phyloP scores from a whole-genome alignment of 192 early-diverging fungal species.

The Gaertneriomyces sp. region DNA sequence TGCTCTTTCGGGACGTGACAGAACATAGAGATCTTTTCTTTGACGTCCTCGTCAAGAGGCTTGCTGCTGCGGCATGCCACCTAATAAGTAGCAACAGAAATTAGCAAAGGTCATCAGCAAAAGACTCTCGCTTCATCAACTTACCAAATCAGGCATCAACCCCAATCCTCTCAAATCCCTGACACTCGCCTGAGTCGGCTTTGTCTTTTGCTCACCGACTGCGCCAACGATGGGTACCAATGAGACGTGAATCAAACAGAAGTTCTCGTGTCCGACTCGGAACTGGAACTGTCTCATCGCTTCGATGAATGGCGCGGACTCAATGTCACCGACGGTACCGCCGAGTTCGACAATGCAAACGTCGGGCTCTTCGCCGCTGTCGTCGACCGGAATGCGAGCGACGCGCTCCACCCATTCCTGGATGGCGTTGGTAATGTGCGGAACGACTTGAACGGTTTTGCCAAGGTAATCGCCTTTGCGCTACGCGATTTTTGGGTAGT shows the following conservation, averaged over 20 bases:
- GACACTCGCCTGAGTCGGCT: slow-evolving; percentile 97
- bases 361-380: slow-evolving; percentile 77
- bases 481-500: slow-evolving; percentile 30
- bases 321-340: slow-evolving; percentile 98
- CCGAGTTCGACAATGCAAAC: slow-evolving; percentile 98
- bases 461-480: slow-evolving; percentile 94
- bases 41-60: slow-evolving; percentile 78
- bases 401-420: slow-evolving; percentile 99
- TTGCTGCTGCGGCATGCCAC: slow-evolving; percentile 92
- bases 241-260: slow-evolving; percentile 96
- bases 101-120: neutral
- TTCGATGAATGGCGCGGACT: slow-evolving; percentile 98
- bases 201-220: slow-evolving; percentile 99
- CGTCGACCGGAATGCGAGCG: slow-evolving; percentile 80
- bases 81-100: slow-evolving; percentile 17
- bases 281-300: slow-evolving; percentile 99
- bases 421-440: slow-evolving; percentile 95
- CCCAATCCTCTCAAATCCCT: slow-evolving; percentile 93
- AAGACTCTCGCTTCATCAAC: neutral
- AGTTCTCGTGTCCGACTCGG: slow-evolving; percentile 97
- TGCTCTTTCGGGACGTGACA: slow-evolving; percentile 93
- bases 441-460: slow-evolving; percentile 99
- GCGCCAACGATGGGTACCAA: slow-evolving; percentile 94
- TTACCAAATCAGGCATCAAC: slow-evolving; percentile 82
- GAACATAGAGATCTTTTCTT: slow-evolving; percentile 96